Evolutionary conservation across 139 green algal genomes (phyloP).

Genomic region (Spirogloea muscicola): DNA sequence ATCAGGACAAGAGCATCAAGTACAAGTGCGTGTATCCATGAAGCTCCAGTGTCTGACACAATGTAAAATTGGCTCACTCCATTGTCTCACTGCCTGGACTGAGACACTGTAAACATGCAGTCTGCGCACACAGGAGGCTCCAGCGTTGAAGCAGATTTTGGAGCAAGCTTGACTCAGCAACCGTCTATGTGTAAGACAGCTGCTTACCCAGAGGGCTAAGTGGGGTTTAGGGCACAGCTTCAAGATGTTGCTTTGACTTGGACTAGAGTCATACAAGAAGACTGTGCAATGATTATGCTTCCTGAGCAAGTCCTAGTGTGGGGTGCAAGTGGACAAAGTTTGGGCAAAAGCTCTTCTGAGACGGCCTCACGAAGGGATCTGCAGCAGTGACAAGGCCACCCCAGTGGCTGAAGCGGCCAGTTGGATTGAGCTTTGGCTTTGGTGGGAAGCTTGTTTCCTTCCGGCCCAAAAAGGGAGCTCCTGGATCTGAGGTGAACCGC

Average conservation of each 20-base stretch:
- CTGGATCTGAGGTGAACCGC: constrained; percentile 6
- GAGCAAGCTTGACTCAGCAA: too few relatives aligned
- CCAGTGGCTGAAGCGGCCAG: constrained; percentile 78
- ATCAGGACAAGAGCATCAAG: neutral
- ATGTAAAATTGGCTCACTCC: too few relatives aligned
- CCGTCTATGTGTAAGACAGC: neutral
- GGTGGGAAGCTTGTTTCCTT: constrained; percentile 57
- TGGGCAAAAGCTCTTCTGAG: too few relatives aligned
- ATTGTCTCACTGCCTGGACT: too few relatives aligned
- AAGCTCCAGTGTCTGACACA: neutral
- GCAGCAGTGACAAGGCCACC: constrained; percentile 59
- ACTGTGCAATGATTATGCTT: neutral
- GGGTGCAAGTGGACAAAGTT: neutral
- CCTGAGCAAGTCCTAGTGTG: neutral
- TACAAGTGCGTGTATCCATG: neutral
- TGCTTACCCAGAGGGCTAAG: neutral
- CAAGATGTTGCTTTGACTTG: neutral
- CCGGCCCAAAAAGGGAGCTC: neutral
- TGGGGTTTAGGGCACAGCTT: neutral
- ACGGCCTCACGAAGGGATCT: too few relatives aligned
- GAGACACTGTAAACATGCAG: too few relatives aligned
- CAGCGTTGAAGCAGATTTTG: constrained; percentile 12
- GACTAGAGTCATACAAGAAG: neutral
- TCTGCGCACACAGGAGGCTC: neutral
- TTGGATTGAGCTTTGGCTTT: constrained; percentile 71